phyloP scores from a whole-genome alignment of 441 rosid species.

The Croton laevigatus region DNA sequence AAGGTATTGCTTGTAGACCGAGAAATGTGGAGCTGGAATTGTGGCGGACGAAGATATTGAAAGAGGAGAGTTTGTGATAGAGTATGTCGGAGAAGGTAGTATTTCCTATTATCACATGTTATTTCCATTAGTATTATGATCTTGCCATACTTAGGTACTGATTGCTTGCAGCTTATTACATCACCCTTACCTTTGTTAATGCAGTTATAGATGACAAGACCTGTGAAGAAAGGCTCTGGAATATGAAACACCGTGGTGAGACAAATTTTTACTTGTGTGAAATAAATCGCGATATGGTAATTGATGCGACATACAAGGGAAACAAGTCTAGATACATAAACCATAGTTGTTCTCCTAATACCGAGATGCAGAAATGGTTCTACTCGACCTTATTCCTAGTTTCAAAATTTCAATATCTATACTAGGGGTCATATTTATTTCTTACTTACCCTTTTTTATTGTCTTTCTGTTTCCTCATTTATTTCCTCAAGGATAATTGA shows the following conservation, averaged over 20 bases:
- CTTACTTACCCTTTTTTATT: constrained; percentile 14
- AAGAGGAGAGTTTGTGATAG: constrained; percentile 87
- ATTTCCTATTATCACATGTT: constrained; percentile 19
- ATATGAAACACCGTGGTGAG: constrained; percentile 90
- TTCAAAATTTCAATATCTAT: constrained; percentile 14
- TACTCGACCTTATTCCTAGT: constrained; percentile 22
- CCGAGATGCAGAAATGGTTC: constrained; percentile 99
- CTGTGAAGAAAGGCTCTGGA: constrained; percentile 98
- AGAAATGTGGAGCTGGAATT: constrained; percentile 93
- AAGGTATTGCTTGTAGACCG: constrained; percentile 64
- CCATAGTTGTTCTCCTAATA: constrained; percentile 93
- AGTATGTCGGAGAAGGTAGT: constrained; percentile 97
- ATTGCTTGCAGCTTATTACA: constrained; percentile 7
- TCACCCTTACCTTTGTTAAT: constrained; percentile 10
- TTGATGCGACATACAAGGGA: constrained; percentile 97
- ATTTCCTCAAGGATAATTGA: constrained; percentile 68
- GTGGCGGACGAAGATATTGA: constrained; percentile 88
- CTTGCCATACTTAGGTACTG: constrained; percentile 9
- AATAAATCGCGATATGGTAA: constrained; percentile 96
- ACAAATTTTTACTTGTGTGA: constrained; percentile 95
- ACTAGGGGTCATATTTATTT: constrained; percentile 10
- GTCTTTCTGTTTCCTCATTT: not conserved
- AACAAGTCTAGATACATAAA: constrained; percentile 97
- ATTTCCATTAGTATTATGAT: constrained; percentile 9
- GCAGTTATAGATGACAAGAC: constrained; percentile 97